Evolutionary conservation across 352 stramenopile species (phyloP).

Genomic region (Phytopythium litorale): DNA sequence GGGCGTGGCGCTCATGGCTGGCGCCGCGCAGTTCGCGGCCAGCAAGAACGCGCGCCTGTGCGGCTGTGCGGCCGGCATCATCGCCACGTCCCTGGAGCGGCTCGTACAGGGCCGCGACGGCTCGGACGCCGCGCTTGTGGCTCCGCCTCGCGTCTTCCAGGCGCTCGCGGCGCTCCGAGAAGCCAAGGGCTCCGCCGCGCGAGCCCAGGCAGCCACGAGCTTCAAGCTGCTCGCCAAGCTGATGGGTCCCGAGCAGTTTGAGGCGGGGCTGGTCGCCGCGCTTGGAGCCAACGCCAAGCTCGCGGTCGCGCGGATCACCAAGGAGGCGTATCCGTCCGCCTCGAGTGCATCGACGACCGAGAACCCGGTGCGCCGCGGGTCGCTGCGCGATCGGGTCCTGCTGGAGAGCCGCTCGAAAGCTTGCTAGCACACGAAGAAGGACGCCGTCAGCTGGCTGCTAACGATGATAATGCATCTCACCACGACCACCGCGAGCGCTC

Average conservation of each 20-base stretch:
- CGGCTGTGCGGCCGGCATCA: constrained; percentile 36
- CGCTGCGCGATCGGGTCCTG: constrained; percentile 32
- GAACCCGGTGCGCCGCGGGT: constrained; percentile 15
- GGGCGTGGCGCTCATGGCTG: constrained; percentile 33
- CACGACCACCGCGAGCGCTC: background rate
- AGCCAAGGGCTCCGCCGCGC: constrained; percentile 44
- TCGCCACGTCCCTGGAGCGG: constrained; percentile 26
- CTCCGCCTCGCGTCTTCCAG: constrained; percentile 18
- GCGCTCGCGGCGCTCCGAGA: constrained; percentile 40
- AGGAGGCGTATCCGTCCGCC: constrained; percentile 27
- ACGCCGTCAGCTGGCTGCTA: background rate
- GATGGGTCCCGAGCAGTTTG: constrained; percentile 29
- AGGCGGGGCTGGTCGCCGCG: constrained; percentile 23
- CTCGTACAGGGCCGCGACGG: constrained; percentile 14
- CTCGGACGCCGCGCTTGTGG: constrained; percentile 1
- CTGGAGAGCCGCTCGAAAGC: constrained; percentile 2
- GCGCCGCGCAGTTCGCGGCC: constrained; percentile 32
- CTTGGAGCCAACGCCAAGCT: constrained; percentile 16
- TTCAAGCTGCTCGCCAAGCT: constrained; percentile 40
- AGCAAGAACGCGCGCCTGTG: constrained; percentile 67
- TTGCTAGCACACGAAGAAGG: background rate
- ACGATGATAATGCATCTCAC: background rate
- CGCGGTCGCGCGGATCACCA: constrained; percentile 28
- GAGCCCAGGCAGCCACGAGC: constrained; percentile 30
- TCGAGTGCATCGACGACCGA: background rate